Base-by-base conservation (phyloP, 2,329 filamentous ascomycete species). In the Plectosphaerella plurivora region DNA sequence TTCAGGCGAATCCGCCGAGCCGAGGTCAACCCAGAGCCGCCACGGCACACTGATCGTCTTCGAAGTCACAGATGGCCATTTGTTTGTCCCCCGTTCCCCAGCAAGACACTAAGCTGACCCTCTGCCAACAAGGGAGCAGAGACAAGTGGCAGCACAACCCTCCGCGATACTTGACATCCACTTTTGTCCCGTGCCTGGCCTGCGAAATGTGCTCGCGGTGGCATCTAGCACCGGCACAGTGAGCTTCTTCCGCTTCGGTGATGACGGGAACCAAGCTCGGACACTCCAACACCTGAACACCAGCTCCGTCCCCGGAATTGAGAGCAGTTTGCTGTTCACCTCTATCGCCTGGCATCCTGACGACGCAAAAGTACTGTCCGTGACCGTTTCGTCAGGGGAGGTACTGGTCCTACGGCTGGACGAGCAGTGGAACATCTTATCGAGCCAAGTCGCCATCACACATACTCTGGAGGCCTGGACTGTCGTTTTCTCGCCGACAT, bases 91-190 rank as follows among this genome's bases (percentile, higher is more conserved):
- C 49, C 45, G 20, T 45, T 52, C 60, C 55, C 11, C 15, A 41
- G 37, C 7, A 41, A 8, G 14, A 3, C 16, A 18, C 45, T 16
- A n/a, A 15, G 10, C 16, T 11, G 22, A 33, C 28, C 36, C 14
- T 18, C 46, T 36, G 18, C 6, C 20, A 39, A n/a, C 18, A 24
- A 49, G 47, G 6, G 35, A 49, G 15, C 16, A 49, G n/a, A 24
- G 25, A 4, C 48, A 50, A 39, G 39, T 50, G 14, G 57, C 86
- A 5, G 62, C 73, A 5, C 83, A 88, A 20, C 79, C 84, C 4
- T 90, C 85, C 50, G 92, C 90, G 6, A 79, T 97, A 25, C 79
- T 97, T 50, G 92, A 97, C 65, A 74, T 97, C 28, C 89, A 92
- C 60, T 97, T 97, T 67, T 83, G 86, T 55, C 82, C 81, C 1